Base-by-base conservation (phyloP, 2,329 filamentous ascomycete species). In the Rugonectria rugulosa region DNA sequence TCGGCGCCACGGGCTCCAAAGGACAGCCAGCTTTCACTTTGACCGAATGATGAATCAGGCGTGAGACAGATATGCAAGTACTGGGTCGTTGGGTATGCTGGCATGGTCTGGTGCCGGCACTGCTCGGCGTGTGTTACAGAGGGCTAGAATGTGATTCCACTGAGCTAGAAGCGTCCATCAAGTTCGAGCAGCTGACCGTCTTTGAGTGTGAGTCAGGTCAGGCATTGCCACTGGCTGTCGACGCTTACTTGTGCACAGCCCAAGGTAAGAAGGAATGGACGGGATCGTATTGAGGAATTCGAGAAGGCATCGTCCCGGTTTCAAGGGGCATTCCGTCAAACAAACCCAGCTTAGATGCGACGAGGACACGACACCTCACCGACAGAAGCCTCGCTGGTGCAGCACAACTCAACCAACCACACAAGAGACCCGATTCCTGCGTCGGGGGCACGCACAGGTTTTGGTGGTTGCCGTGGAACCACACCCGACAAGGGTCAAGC, bases 391-490 rank as follows among this genome's bases (percentile, higher is more conserved):
- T 34, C 19, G 17, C 20, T 38, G 36, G 36, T 38, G 17, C 20
- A 38, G 20, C 19, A 20, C 10, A 21, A 21, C 17, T 19, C 36
- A 20, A 14, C 37, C 20, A 20, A 40, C 6, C 37, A 36, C 15
- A 36, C 4, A 15, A 14, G 10, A n/a, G 37, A 40, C 19, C 32
- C 34, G 34, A 29, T 38, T 40, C 26, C 27, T 34, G 23, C 32
- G 44, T 26, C 40, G 31, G 29, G 31, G 26, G 37, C 14, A 37
- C 41, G 17, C 37, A 48, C 29, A 9, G 60, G 31, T 36, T 53
- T 50, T 60, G 52, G n/a, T n/a, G n/a, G 54, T 53, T 57, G 26
- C 31, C 44, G 32, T 53, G 49, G 49, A 43, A 51, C 34, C 50
- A 46, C 38, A 21, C 51, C 47, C 36, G 49, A 54, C 59, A 48